Conservation (phyloP, 2,329 filamentous ascomycete species). For the Xylariaceae sp. region DNA sequence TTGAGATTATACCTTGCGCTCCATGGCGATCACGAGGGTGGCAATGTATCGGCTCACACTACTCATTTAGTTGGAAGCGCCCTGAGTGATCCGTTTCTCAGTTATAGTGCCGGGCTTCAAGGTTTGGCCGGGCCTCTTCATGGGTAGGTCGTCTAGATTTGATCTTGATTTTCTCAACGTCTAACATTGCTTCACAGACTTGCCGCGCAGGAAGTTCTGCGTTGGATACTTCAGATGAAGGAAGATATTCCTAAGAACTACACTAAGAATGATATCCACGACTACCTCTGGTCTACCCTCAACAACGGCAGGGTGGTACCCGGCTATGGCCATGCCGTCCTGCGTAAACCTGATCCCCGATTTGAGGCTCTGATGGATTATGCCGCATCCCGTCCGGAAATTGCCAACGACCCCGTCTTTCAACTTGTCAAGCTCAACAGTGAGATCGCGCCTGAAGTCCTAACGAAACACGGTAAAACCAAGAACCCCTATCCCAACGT, state of each 20-base stretch:
- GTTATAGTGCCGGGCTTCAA: constrained; percentile 93
- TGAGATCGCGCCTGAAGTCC: constrained; percentile 84
- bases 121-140: constrained; percentile 93
- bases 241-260: constrained; percentile 78
- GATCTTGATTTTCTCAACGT: constrained; percentile 1
- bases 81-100: constrained; percentile 91
- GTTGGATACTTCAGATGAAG: constrained; percentile 97
- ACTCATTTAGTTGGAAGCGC: constrained; percentile 95
- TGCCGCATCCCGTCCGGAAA: constrained; percentile 80
- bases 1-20: constrained; percentile 92
- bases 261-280: constrained; percentile 78
- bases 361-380: constrained; percentile 98
- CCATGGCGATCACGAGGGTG: constrained; percentile 97
- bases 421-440: constrained; percentile 92
- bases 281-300: constrained; percentile 90
- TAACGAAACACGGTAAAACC: constrained; percentile 96
- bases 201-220: constrained; percentile 93
- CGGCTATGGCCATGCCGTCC: constrained; percentile 92
- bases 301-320: constrained; percentile 94
- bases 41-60: constrained; percentile 93
- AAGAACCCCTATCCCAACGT: constrained; percentile 99
- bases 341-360: constrained; percentile 94
- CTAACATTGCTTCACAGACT: constrained; percentile 54
- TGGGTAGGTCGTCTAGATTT: constrained; percentile 53
- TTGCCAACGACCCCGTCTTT: constrained; percentile 87